Base-by-base conservation (phyloP, 495 filamentous ascomycete species). In the Podospora australis region DNA sequence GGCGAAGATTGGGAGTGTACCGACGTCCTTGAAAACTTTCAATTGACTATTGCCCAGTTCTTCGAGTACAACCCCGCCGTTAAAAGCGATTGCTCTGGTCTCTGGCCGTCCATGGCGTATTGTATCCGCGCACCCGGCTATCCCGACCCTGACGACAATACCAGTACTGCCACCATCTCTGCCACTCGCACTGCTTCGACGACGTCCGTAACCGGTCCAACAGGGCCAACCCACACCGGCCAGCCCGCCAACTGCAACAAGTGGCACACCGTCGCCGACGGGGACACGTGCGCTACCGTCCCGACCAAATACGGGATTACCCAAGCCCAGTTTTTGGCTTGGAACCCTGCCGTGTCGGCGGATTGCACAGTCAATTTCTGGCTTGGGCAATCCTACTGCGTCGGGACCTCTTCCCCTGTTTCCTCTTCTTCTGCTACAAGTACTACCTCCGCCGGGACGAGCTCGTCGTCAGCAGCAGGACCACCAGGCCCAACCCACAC, bases 401-500 rank as follows among this genome's bases (percentile, higher is more conserved):
- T 48, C 14, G 45, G 45, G 7, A 39, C 25, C n/a, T n/a, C n/a
- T n/a, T n/a, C n/a, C n/a, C n/a, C n/a, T n/a, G n/a, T n/a, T n/a
- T n/a, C n/a, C n/a, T n/a, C n/a, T n/a, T n/a, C n/a, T n/a, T n/a
- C n/a, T n/a, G n/a, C n/a, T n/a, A n/a, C n/a, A n/a, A n/a, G n/a
- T n/a, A n/a, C n/a, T n/a, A n/a, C n/a, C n/a, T n/a, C n/a, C n/a
- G n/a, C n/a, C n/a, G n/a, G n/a, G n/a, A n/a, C n/a, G n/a, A n/a
- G n/a, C n/a, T n/a, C n/a, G n/a, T n/a, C n/a, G n/a, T n/a, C n/a
- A n/a, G n/a, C n/a, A n/a, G n/a, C n/a, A n/a, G n/a, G n/a, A 29
- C 48, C 51, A 6, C 46, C 54, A 7, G 50, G 35, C 0, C 59
- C 58, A 9, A 58, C 58, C 17, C 29, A 35, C 6, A 13, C 54